Conservation (phyloP, 331 rosid species). For the Malus hybrid region DNA sequence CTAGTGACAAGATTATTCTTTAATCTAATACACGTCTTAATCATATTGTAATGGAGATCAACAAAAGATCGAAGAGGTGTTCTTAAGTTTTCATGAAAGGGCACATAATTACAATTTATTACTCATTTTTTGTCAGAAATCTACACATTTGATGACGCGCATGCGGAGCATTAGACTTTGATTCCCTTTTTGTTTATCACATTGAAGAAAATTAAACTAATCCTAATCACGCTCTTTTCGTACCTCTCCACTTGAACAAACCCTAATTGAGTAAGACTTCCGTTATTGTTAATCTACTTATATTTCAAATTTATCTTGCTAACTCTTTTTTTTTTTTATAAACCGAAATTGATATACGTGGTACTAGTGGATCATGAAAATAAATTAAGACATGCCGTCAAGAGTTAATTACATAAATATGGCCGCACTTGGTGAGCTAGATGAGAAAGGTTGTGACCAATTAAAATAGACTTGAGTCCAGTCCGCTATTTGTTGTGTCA, state of each 20-base stretch:
- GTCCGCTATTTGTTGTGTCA: too few relatives aligned
- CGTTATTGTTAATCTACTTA: too few relatives aligned
- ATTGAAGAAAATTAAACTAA: background rate
- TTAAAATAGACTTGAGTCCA: too few relatives aligned
- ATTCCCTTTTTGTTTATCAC: too few relatives aligned
- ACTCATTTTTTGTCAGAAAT: background rate
- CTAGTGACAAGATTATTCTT: background rate
- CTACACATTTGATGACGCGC: background rate
- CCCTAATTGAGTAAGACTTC: background rate
- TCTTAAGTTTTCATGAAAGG: background rate
- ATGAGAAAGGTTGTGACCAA: background rate
- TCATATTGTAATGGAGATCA: background rate
- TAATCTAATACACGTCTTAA: background rate
- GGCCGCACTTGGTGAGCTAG: fast-evolving
- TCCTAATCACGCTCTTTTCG: too few relatives aligned
- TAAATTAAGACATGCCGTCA: background rate
- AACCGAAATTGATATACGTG: too few relatives aligned
- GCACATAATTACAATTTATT: background rate
- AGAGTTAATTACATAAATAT: background rate
- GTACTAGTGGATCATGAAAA: background rate
- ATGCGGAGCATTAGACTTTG: background rate
- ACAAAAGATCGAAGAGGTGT: background rate
- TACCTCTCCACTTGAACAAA: background rate
- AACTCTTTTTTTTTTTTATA: too few relatives aligned
- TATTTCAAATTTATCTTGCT: background rate